These are phyloP conservation scores for Ophiorrhiza pumila DNA, from an alignment of 257 asterid species.

Conservation along the genomic window DNA sequence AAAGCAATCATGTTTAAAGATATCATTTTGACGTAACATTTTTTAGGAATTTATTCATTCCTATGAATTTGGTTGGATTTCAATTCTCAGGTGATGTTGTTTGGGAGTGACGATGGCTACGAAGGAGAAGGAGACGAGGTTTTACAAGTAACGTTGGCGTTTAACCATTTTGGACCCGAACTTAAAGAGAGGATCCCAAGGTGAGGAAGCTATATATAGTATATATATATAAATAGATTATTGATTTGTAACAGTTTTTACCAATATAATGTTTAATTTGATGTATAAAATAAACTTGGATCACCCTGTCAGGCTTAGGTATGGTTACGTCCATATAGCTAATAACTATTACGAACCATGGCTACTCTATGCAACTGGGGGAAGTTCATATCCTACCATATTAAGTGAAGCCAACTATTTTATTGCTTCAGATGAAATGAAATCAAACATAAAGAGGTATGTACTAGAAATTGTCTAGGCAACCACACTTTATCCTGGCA, in stretches of 20 bases:
- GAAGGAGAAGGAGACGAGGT: neutral
- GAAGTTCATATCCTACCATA: conserved; percentile 3
- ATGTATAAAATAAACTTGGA: neutral
- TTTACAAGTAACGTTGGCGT: neutral
- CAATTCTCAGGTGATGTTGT: neutral
- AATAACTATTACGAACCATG: conserved; percentile 3
- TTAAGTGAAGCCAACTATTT: neutral
- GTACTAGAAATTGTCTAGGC: too few species aligned
- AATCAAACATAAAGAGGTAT: neutral
- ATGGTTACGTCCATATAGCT: neutral
- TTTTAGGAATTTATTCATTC: too few species aligned
- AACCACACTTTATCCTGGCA: too few species aligned
- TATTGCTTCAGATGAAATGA: neutral
- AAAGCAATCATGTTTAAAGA: neutral
- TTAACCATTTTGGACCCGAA: neutral
- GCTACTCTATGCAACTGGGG: neutral
- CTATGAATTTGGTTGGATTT: too few species aligned
- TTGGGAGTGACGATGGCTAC: neutral
- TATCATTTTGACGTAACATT: too few species aligned
- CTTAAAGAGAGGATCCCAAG: neutral
- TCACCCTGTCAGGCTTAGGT: neutral
- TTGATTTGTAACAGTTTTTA: too few species aligned
- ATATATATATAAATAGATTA: too few species aligned
- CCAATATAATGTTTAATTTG: neutral
- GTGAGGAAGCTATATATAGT: neutral